phyloP scores from a whole-genome alignment of 306 rosid genomes.

The Styphnolobium japonicum region DNA sequence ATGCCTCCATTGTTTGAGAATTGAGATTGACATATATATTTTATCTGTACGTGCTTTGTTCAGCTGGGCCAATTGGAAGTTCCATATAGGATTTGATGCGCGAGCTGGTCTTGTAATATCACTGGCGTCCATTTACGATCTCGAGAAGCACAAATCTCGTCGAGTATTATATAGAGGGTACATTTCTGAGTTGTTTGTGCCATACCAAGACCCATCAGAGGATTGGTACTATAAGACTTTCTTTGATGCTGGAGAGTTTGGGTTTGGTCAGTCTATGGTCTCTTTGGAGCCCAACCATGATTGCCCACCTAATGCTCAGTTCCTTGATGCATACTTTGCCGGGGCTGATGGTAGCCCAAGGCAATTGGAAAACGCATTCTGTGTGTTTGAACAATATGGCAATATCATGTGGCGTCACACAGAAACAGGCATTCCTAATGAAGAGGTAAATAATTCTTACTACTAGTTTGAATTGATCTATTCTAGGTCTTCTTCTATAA shows the following conservation, averaged over 20 bases:
- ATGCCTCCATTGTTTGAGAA: neutral
- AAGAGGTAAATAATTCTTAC: neutral
- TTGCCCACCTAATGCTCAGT: conserved; percentile 36
- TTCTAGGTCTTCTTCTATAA: neutral
- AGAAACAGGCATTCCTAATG: conserved; percentile 23
- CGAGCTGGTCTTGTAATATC: conserved; percentile 35
- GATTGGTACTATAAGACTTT: conserved; percentile 39
- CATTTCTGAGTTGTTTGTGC: conserved; percentile 42
- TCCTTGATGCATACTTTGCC: conserved; percentile 18
- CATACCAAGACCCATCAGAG: conserved; percentile 43
- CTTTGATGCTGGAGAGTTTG: conserved; percentile 44
- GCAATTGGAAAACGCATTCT: conserved; percentile 18
- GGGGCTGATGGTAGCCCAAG: neutral
- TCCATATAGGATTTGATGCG: conserved; percentile 39
- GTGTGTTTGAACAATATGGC: conserved; percentile 37
- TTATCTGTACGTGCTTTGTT: neutral
- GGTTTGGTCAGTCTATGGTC: conserved; percentile 34
- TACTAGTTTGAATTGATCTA: neutral
- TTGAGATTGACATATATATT: neutral
- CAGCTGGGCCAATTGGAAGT: conserved; percentile 51
- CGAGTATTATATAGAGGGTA: conserved; percentile 40
- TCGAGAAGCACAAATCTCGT: conserved; percentile 34
- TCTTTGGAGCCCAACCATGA: conserved; percentile 22
- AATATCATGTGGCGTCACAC: conserved; percentile 46
- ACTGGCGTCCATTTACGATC: conserved; percentile 37